Conservation (phyloP, 2,329 filamentous ascomycete genomes). For the Aspergillus luchuensis region DNA sequence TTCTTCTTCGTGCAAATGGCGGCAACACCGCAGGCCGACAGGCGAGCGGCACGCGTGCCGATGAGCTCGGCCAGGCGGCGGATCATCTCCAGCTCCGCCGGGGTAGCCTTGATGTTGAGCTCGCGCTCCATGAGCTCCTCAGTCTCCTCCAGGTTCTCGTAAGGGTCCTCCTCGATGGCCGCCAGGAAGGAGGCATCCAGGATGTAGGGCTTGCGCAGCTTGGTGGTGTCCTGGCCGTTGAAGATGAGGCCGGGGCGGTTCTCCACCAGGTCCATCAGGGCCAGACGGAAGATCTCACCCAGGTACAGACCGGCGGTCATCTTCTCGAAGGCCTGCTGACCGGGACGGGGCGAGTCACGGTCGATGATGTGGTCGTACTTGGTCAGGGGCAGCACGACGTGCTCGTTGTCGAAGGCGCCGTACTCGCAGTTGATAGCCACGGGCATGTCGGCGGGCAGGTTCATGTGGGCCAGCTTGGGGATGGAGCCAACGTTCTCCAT, state of each 20-base stretch:
- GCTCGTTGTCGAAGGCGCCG: constrained; percentile 94
- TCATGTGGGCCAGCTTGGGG: constrained; percentile 90
- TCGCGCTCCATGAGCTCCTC: constrained; percentile 76
- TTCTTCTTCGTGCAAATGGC: constrained; percentile 97
- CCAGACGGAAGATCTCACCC: constrained; percentile 89
- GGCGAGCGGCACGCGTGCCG: constrained; percentile 86
- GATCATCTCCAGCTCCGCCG: constrained; percentile 82
- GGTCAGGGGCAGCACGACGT: constrained; percentile 81
- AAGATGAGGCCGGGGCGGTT: constrained; percentile 76
- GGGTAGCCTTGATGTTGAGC: constrained; percentile 70
- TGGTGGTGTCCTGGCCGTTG: constrained; percentile 75
- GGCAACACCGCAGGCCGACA: constrained; percentile 91
- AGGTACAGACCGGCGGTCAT: constrained; percentile 96
- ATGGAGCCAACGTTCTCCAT: constrained; percentile 92
- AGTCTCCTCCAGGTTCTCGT: constrained; percentile 91
- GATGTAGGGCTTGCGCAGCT: constrained; percentile 82
- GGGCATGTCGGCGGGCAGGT: constrained; percentile 77
- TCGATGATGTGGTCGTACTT: constrained; percentile 86
- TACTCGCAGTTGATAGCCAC: constrained; percentile 99
- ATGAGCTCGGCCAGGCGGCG: constrained; percentile 90
- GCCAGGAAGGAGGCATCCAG: constrained; percentile 93
- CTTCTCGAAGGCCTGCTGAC: constrained; percentile 95
- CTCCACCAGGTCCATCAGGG: constrained; percentile 82
- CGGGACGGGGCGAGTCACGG: constrained; percentile 85
- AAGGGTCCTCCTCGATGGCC: constrained; percentile 91